Evolutionary conservation across 1,284 basidiomycete genomes (phyloP), one percentile per base, ranked within the genome.

Genomic region (Cryptococcus sp.): DNA sequence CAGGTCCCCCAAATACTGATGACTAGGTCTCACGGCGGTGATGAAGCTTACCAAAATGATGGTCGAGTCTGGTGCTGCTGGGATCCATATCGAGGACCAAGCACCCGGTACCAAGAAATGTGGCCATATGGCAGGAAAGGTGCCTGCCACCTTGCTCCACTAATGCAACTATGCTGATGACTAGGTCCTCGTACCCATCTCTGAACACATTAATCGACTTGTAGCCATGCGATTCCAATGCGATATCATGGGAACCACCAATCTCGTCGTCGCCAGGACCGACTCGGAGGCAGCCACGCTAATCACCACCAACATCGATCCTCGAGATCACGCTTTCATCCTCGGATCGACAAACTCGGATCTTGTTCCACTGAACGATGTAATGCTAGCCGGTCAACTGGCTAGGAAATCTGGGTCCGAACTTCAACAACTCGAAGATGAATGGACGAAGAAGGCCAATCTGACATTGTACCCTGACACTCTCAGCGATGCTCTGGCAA

Each of bases 291-390:
- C 94, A 7, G 94, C 94, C 3, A 98, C 93, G 1, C 83, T 98
- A 61, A 90, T 98, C 79, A 90, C 92, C 48, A 86, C 89, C 66
- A 98, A 98, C 78, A 91, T 98, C 58, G 96, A 98, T 76, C 85
- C 87, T 65, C 87, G 94, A 37, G 94, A 98, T 78, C 94, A 98
- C 68, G 77, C 91, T 28, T 98, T 97, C 81, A 93, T 98, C 72
- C 84, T 98, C 32, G 94, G 94, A 42, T 83, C 83, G 51, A 94
- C 92, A 45, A 93, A 96, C 75, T 73, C 87, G 10, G 60, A 70
- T 45, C 75, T 82, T 23, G 78, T 78, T 19, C 83, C 91, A 16
- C 81, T 98, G 50, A 88, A 87, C 56, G 79, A 79, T 31, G 82
- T 88, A 61, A 92, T 98, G 87, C 81, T 80, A 55, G 82, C 86